Evolutionary conservation across 805 yeast species (phyloP), one percentile per base, ranked within the genome.

Genomic region (Sugiyamaella lignohabitans): DNA sequence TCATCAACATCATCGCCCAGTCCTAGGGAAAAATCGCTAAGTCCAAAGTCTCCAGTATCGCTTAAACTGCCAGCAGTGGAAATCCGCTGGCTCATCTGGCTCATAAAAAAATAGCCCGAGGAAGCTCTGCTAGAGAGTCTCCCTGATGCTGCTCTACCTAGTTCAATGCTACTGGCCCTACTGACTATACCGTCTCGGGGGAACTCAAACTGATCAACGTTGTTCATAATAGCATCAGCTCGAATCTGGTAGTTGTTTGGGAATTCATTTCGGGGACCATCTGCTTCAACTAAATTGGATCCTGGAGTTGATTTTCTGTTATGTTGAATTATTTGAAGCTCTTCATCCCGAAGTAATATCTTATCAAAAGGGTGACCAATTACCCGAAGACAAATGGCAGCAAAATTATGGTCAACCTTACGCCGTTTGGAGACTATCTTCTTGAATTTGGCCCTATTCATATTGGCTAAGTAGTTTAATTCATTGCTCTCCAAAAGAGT

Each of bases 111-210:
- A 27, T 27, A 27, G 14, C 32, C 32, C 14, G 32, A 27, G 8
- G 32, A 27, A 8, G 14, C 32, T 27, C 32, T 27, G 38, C 20
- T 35, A 8, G 45, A 42, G 24, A 42, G 23, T 42, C 45, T 30
- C 14, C 42, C 32, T 4, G 38, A 42, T 21, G 23, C 35, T 30
- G 21, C 29, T 32, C 45, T 35, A 23, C 45, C 45, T 11, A 32
- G 16, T 30, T 42, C 45, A 19, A 42, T 42, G 40, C 45, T 42
- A 27, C 32, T 27, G 8, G 32, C 32, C 14, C 32, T 27, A 27
- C 32, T 27, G 14, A 8, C 14, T 27, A 8, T 27, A 27, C 14
- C 32, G 14, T 27, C 14, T 8, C 11, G 32, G 8, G 14, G 8
- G 32, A 8, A 8, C 14, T 27, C 32, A 27, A 27, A 27, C 14